Percentiles rank a stretch among this genome's conserved stretches.
These are phyloP conservation scores for Backusella tarrabulga DNA, from an alignment of 192 early-diverging fungal genomes.

Conservation along the genomic window DNA sequence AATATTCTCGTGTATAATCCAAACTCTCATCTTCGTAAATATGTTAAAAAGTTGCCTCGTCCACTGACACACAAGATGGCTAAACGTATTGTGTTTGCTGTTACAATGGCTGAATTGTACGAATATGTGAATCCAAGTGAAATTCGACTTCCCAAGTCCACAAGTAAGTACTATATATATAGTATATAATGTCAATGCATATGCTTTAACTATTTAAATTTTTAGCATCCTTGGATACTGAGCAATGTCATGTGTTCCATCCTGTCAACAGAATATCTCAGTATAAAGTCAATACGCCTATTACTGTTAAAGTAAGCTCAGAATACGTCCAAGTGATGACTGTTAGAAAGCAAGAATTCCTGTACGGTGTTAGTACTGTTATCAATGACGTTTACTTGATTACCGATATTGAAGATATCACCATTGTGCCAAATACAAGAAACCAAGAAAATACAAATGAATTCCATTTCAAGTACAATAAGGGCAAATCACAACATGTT, in stretches of 20 bases:
- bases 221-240: slow-evolving; percentile 67
- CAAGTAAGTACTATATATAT: slow-evolving; percentile 34
- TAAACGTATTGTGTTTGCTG: slow-evolving; percentile 70
- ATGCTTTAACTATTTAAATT: not conserved
- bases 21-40: slow-evolving; percentile 76
- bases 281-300: slow-evolving; percentile 64
- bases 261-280: slow-evolving; percentile 72
- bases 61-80: slow-evolving; percentile 53
- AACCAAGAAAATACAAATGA: slow-evolving; percentile 63
- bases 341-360: slow-evolving; percentile 45
- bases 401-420: slow-evolving; percentile 37
- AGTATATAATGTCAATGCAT: too few species aligned
- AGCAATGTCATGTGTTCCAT: slow-evolving; percentile 58
- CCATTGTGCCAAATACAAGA: slow-evolving; percentile 15
- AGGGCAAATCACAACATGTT: slow-evolving; percentile 56
- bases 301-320: slow-evolving; percentile 76
- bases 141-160: slow-evolving; percentile 73
- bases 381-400: slow-evolving; percentile 90
- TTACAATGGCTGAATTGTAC: slow-evolving; percentile 64
- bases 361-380: slow-evolving; percentile 66
- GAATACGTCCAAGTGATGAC: slow-evolving; percentile 83
- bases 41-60: slow-evolving; percentile 55
- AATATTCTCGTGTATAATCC: slow-evolving; percentile 80
- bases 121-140: slow-evolving; percentile 75
- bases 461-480: slow-evolving; percentile 78